phyloP scores from a whole-genome alignment of 163 green algal species.

The Chlorella variabilis region DNA sequence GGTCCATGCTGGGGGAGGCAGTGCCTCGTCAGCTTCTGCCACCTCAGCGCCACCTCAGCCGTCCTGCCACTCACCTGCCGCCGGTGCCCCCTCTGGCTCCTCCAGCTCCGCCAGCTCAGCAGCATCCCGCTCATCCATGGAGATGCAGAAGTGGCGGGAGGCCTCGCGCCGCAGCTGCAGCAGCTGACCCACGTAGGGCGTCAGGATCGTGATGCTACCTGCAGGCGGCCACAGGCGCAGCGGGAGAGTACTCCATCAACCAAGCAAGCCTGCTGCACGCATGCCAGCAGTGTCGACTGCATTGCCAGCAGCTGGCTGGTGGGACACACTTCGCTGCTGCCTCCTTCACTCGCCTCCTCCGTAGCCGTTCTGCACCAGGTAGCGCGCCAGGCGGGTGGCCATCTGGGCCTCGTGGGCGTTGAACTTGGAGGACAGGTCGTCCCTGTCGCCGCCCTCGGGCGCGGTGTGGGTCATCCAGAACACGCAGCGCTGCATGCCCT shows the following conservation, averaged over 20 bases:
- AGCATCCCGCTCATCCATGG: slow-evolving; percentile 44
- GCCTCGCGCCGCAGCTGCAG: slow-evolving; percentile 53
- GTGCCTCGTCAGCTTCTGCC: no score
- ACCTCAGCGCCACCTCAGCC: no score
- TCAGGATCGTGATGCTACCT: slow-evolving; percentile 70
- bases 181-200: slow-evolving; percentile 84
- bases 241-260: no score
- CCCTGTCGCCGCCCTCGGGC: slow-evolving; percentile 53
- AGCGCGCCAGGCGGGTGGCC: slow-evolving; percentile 58
- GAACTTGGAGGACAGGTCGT: slow-evolving; percentile 53
- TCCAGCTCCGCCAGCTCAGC: no score
- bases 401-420: slow-evolving; percentile 66
- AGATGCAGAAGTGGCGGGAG: slow-evolving; percentile 51
- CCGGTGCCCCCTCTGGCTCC: no score
- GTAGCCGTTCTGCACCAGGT: slow-evolving; percentile 72
- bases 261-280: no score
- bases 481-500: slow-evolving; percentile 64
- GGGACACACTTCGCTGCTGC: no score
- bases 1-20: no score
- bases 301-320: no score
- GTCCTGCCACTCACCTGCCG: no score
- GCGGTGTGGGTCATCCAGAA: slow-evolving; percentile 73
- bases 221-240: no score
- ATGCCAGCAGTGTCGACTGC: no score
- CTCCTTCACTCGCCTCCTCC: slow-evolving; percentile 38